Evolutionary conservation across 306 rosid genomes (phyloP), one percentile per base, ranked within the genome.

Genomic region (Cicer pinnatifidum): DNA sequence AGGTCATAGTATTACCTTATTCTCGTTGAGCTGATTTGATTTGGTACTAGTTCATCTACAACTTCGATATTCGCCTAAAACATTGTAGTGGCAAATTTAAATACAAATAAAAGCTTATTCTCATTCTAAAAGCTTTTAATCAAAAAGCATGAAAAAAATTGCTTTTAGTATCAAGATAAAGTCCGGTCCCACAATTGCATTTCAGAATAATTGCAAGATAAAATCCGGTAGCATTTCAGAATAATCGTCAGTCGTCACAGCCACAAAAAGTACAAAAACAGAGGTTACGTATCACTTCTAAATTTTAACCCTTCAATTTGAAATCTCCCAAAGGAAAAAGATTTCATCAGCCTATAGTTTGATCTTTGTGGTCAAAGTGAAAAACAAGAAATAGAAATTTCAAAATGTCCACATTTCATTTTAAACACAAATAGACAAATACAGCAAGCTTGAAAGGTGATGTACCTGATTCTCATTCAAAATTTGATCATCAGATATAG

Each of bases 11-110:
- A 19, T 73, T 85, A 90, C 59, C 59, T 85, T 77, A 90, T 2
- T 87, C 90, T 87, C 11, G 98, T 86, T 70, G 98, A 93, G 64
- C 97, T 90, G 69, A 89, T 87, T 71, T 89, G 93, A 83, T 93
- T 93, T 57, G 97, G 90, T 17, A 89, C 85, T 70, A 87, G 79
- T 47, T 93, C 90, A 80, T 90, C 90, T 65, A 90, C 88, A 13
- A 87, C 82, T 85, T 80, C 85, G 75, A 93, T 89, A 73, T 90
- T 86, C 10, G 63, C 88, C 97, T 93, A 41, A 64, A 81, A 69
- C 63, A 52, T 45, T 61, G 16, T 20, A 80, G 33, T 38, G 44
- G 67, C 50, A 53, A 64, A 16, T 10, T 72, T 64, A 39, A 52
- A 67, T 56, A 46, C 3, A 20, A 15, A 53, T 23, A 60, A 80